A percentile compares a stretch with the other conserved stretches of the same genome.
These are phyloP conservation scores for Cylindrotheca closterium DNA, from an alignment of 108 stramenopile species.

Conservation along the genomic window DNA sequence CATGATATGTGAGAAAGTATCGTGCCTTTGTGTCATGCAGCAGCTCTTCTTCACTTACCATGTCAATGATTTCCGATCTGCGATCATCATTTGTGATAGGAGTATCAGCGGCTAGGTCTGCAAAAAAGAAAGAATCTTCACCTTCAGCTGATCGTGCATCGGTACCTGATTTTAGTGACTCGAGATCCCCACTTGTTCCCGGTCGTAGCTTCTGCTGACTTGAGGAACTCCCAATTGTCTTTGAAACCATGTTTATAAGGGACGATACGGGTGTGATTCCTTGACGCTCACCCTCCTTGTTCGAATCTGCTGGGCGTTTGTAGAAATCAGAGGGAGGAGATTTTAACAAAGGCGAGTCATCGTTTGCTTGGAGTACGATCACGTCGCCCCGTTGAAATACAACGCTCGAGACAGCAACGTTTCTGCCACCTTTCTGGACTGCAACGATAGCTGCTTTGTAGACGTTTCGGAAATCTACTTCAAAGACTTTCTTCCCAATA, in stretches of 20 bases:
- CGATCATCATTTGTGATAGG: neutral
- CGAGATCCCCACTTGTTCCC: neutral
- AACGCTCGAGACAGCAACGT: conserved; percentile 35
- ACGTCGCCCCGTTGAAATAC: conserved; percentile 64
- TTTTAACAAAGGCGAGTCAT: conserved; percentile 69
- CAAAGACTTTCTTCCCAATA: conserved; percentile 47
- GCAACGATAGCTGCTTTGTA: conserved; percentile 82
- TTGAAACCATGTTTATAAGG: conserved; percentile 20
- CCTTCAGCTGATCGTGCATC: no score
- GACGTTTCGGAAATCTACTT: conserved; percentile 54
- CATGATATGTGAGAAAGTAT: no score
- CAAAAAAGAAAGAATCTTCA: conserved; percentile 2
- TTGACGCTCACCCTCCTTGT: conserved; percentile 1
- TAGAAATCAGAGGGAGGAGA: conserved; percentile 65
- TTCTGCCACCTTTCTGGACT: conserved; percentile 56
- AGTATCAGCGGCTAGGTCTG: neutral
- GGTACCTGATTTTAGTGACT: no score
- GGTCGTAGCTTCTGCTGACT: neutral
- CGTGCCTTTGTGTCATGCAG: neutral
- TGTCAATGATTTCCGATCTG: conserved; percentile 10
- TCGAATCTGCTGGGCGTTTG: conserved; percentile 5
- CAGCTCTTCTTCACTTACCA: conserved; percentile 4
- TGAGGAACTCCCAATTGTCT: neutral
- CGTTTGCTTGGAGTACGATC: conserved; percentile 65
- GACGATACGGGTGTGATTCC: conserved; percentile 19